A percentile compares a stretch with the other conserved stretches of the same genome.
Evolutionary conservation across 192 early-diverging fungal genomes (phyloP).

Genomic region (Rhizophagus sp.): DNA sequence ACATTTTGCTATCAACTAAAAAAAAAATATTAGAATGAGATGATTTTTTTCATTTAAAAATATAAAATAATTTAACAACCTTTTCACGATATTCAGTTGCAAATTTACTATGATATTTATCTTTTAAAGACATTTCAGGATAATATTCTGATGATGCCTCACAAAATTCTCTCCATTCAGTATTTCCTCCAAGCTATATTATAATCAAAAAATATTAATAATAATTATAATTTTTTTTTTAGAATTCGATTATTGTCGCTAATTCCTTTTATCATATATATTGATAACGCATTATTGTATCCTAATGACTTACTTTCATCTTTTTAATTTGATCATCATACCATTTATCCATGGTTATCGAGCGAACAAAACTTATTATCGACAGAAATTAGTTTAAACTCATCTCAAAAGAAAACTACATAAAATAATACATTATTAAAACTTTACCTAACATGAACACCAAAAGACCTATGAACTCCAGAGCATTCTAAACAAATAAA

Average conservation of each 20-base stretch:
- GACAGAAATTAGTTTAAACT: not conserved
- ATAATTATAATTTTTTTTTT: no score
- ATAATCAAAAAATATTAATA: not conserved
- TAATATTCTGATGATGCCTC: slow-evolving; percentile 75
- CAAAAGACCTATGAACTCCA: slow-evolving; percentile 84
- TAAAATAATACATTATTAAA: not conserved
- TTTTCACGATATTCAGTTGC: slow-evolving; percentile 88
- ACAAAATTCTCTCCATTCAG: slow-evolving; percentile 84
- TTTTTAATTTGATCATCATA: slow-evolving; percentile 91
- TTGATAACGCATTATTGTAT: not conserved
- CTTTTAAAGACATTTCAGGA: slow-evolving; percentile 71
- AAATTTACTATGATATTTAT: slow-evolving; percentile 89
- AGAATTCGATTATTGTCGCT: no score
- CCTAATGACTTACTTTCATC: slow-evolving; percentile 65
- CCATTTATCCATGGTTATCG: slow-evolving; percentile 99
- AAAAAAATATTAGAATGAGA: not conserved
- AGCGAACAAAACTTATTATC: slow-evolving; percentile 86
- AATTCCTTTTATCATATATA: not conserved
- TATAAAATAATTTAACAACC: slow-evolving; percentile 50
- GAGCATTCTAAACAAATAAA: slow-evolving; percentile 97
- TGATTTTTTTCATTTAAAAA: not conserved
- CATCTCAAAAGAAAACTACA: not conserved
- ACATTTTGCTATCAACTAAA: slow-evolving; percentile 57
- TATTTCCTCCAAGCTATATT: slow-evolving; percentile 79
- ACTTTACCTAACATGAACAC: slow-evolving; percentile 66